Base-by-base conservation (phyloP, 2,329 filamentous ascomycete species). In the Scortechinia acanthostroma region DNA sequence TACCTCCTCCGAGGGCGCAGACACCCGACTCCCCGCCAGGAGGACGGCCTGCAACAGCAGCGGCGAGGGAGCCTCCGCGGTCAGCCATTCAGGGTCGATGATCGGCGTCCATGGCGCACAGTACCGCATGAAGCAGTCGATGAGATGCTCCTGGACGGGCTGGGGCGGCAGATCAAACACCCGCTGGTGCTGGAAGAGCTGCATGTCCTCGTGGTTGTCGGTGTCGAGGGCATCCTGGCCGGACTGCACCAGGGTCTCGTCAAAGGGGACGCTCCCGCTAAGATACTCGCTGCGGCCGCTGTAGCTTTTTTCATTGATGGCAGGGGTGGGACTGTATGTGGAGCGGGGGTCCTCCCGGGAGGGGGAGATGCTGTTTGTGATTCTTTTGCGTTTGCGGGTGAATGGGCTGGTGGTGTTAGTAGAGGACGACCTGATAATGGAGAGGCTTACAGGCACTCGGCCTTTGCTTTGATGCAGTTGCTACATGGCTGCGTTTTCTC, bases 91-190 rank as follows among this genome's bases (percentile, higher is more conserved):
- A 2, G 62, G 59, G 28, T 68, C 62, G 3, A 68, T 58, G 19
- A 68, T 59, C 2, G 65, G 65, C 1, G 62, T 64, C 65, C 65
- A 68, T 5, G 62, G 60, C 30, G 60, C 59, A 45, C 65, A 67
- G 25, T 62, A 59, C 22, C 54, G 58, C 54, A 61, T 62, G 40
- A 67, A 68, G 4, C 58, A 58, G n/a, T 64, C 55, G 46, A 67
- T 58, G 20, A 10, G 17, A 6, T 40, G 13, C 6, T 19, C 17
- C 35, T 40, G 35, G 6, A 40, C 17, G 6, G 35, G 20, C 17
- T 13, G 6, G 6, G 35, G 35, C 17, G 35, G 35, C 6, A 40
- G 17, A 13, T 40, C 10, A 19, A 13, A 40, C 10, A 17, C 35
- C 6, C 35, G 13, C 20, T 40, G 35, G 10, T 40, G 10, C 10